Percentiles rank a stretch among this genome's conserved stretches.
phyloP scores from a whole-genome alignment of 1,284 basidiomycete species.

The Ustilago bromivora region DNA sequence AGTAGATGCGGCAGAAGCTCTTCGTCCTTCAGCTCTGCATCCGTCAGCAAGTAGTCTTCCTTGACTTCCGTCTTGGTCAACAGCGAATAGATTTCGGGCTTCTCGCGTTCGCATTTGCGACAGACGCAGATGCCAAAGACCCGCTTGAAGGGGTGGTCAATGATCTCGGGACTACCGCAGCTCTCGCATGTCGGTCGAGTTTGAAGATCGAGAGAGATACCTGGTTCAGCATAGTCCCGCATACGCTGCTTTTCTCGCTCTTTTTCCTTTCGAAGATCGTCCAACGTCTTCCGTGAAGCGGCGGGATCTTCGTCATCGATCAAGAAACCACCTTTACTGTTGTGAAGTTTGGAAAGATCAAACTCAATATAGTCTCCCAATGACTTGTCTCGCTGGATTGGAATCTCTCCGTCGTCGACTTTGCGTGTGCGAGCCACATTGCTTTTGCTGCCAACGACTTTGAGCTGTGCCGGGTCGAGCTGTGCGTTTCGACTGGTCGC shows the following conservation, averaged over 20 bases:
- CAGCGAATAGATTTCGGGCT: constrained; percentile 85
- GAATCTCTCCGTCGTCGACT: constrained; percentile 41
- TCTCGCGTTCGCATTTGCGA: constrained; percentile 83
- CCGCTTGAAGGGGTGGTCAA: constrained; percentile 58
- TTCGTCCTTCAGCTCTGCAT: constrained; percentile 93
- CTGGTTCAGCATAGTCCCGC: constrained; percentile 59
- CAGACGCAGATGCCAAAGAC: constrained; percentile 79
- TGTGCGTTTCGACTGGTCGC: constrained; percentile 54
- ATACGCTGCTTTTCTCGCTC: constrained; percentile 64
- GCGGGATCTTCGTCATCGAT: constrained; percentile 57
- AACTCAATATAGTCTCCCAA: constrained; percentile 69
- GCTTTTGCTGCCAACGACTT: constrained; percentile 39
- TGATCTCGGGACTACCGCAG: constrained; percentile 60
- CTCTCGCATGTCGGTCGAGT: constrained; percentile 55
- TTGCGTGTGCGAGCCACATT: constrained; percentile 37
- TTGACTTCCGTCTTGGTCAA: constrained; percentile 99
- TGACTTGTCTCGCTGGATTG: constrained; percentile 59
- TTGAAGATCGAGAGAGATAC: constrained; percentile 60
- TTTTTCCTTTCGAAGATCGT: constrained; percentile 63
- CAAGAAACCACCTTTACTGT: constrained; percentile 68
- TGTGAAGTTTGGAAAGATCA: constrained; percentile 66
- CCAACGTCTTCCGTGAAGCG: constrained; percentile 48
- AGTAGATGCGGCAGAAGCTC: constrained; percentile 92
- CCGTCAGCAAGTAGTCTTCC: constrained; percentile 80
- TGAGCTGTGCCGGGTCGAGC: constrained; percentile 31